These are phyloP conservation scores for Talaromyces islandicus DNA, from an alignment of 2,329 filamentous ascomycete genomes.

Conservation along the genomic window DNA sequence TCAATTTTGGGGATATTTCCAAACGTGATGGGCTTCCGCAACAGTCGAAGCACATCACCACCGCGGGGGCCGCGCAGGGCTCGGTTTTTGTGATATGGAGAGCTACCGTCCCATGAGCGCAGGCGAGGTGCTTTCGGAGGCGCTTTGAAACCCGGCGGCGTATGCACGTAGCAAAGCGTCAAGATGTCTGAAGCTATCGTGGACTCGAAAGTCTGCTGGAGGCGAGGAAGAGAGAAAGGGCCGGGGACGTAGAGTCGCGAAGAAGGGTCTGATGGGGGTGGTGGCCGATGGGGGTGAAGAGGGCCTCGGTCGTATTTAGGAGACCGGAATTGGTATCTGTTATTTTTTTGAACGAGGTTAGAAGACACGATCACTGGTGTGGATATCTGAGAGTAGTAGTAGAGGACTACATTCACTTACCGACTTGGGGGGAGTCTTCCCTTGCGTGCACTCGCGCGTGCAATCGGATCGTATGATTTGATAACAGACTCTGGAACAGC, in stretches of 20 bases:
- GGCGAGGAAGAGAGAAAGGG: constrained; percentile 79
- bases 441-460: constrained; percentile 39
- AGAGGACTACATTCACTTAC: constrained; percentile 33
- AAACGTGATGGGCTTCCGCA: constrained; percentile 61
- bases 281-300: constrained; percentile 86
- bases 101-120: constrained; percentile 80
- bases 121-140: constrained; percentile 59
- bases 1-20: constrained; percentile 78
- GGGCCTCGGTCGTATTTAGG: constrained; percentile 94
- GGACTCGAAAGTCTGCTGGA: constrained; percentile 83
- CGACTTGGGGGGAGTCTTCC: constrained; percentile 47
- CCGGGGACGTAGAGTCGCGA: constrained; percentile 86
- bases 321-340: constrained; percentile 87
- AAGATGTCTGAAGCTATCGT: constrained; percentile 84
- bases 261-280: constrained; percentile 75
- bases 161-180: constrained; percentile 81
- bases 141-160: constrained; percentile 66
- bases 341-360: neutral
- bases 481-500: constrained; percentile 32
- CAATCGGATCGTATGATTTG: constrained; percentile 47
- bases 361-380: too few species aligned
- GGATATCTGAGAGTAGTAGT: neutral
- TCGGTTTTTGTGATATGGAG: constrained; percentile 90
- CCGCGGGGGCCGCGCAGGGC: constrained; percentile 80
- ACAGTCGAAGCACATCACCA: constrained; percentile 50